These are phyloP conservation scores for Panus rudis DNA, from an alignment of 768 basidiomycete genomes.

Conservation along the genomic window DNA sequence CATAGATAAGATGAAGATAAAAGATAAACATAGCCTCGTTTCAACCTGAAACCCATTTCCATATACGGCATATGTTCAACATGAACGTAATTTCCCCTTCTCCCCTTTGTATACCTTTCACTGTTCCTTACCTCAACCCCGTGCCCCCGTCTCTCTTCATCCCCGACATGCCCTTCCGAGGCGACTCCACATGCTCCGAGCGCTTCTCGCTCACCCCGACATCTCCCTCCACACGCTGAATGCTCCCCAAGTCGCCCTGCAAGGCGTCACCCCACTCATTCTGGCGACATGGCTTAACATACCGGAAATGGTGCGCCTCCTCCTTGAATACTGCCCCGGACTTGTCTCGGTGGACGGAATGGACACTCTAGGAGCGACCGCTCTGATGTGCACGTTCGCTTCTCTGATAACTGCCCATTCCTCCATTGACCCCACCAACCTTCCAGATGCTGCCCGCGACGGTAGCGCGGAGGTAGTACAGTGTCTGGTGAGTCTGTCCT, in stretches of 20 bases:
- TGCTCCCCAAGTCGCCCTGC: constrained; percentile 59
- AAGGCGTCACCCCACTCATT: constrained; percentile 69
- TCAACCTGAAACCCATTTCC: too few species aligned
- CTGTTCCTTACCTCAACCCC: too few species aligned
- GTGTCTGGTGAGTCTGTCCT: too few species aligned
- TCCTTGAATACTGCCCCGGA: constrained; percentile 59
- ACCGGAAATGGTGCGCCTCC: constrained; percentile 47
- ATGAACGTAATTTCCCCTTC: too few species aligned
- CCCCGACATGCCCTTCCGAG: too few species aligned
- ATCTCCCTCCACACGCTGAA: constrained; percentile 70
- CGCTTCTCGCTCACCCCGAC: constrained; percentile 48
- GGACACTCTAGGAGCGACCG: constrained; percentile 70
- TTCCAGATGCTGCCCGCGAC: constrained; percentile 72
- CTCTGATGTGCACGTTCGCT: constrained; percentile 72
- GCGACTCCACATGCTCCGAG: constrained; percentile 52
- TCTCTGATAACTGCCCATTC: too few species aligned
- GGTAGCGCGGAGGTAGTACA: constrained; percentile 60
- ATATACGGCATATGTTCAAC: too few species aligned
- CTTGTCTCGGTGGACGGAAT: constrained; percentile 65
- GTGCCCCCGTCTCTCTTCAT: too few species aligned
- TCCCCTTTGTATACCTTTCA: too few species aligned
- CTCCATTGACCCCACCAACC: too few species aligned
- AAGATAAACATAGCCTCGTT: too few species aligned
- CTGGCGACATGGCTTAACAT: constrained; percentile 75
- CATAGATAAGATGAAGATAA: too few species aligned